Percentiles rank a stretch among this genome's conserved stretches.
Conservation (phyloP, 106 monocot genomes). For the Dioscorea zingiberensis region DNA sequence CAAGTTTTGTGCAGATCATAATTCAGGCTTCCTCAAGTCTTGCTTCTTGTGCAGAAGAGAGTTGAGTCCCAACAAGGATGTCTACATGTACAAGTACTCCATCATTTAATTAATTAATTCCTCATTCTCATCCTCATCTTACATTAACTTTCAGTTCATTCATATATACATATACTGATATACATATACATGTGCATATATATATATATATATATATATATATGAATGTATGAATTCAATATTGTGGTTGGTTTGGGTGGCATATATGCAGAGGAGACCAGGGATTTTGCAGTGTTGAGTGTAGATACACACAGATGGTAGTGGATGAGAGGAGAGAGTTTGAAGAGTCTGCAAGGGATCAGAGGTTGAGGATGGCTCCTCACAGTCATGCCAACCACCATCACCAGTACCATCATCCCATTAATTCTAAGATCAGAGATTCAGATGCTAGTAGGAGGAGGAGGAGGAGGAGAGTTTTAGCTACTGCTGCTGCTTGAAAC, state of each 20-base stretch:
- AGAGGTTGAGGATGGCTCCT: constrained; percentile 5
- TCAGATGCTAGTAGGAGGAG: constrained; percentile 11
- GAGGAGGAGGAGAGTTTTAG: constrained; percentile 7
- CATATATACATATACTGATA: not conserved
- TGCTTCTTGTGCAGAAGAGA: constrained; percentile 35
- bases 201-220: not conserved
- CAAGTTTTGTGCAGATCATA: not conserved
- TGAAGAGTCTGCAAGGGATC: constrained; percentile 23
- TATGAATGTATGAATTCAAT: not conserved
- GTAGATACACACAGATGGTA: constrained; percentile 43
- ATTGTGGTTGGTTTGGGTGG: too few species aligned
- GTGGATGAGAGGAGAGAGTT: constrained; percentile 41
- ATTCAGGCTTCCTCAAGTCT: constrained; percentile 15
- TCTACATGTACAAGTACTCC: constrained; percentile 47
- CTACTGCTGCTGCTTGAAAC: not conserved
- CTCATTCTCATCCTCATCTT: too few species aligned
- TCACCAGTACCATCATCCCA: not conserved
- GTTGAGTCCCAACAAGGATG: constrained; percentile 31
- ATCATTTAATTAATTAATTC: not conserved
- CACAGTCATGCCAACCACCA: too few species aligned
- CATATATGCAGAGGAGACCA: constrained; percentile 44
- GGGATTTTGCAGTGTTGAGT: constrained; percentile 59
- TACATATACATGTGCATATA: not conserved
- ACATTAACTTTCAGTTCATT: not conserved
- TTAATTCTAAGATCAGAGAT: constrained; percentile 8